Percentiles rank a stretch among this genome's conserved stretches.
Evolutionary conservation across 2,329 filamentous ascomycete genomes (phyloP).

Genomic region (Stromatinia cepivora): DNA sequence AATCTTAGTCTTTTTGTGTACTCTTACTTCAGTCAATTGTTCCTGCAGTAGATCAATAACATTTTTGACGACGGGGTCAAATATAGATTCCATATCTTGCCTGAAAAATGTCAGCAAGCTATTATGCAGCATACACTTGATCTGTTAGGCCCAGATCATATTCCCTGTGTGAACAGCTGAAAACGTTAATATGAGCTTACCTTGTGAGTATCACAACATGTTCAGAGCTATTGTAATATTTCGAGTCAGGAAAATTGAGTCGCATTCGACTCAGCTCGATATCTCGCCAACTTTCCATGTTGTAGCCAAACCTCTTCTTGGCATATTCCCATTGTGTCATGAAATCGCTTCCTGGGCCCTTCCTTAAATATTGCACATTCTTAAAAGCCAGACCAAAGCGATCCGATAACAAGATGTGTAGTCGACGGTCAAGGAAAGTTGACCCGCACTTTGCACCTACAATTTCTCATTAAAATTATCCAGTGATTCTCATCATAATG

Average conservation of each 20-base stretch:
- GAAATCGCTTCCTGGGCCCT: slow-evolving; percentile 31
- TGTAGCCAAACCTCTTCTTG: slow-evolving; percentile 29
- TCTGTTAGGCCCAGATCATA: background rate
- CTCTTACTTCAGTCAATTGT: slow-evolving; percentile 27
- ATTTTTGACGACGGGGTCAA: slow-evolving; percentile 32
- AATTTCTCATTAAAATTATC: background rate
- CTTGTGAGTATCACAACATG: slow-evolving; percentile 25
- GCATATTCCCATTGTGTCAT: slow-evolving; percentile 29
- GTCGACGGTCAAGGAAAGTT: slow-evolving; percentile 34
- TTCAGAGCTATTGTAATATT: slow-evolving; percentile 27
- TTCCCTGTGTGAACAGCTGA: too few relatives aligned
- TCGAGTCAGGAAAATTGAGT: slow-evolving; percentile 27
- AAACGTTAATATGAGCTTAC: slow-evolving; percentile 22
- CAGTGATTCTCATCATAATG: too few relatives aligned
- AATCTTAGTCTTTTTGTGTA: slow-evolving; percentile 25
- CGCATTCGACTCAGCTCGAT: slow-evolving; percentile 26
- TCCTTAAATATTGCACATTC: slow-evolving; percentile 24
- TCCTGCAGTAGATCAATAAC: slow-evolving; percentile 29
- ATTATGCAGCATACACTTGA: too few relatives aligned
- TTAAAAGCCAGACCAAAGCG: slow-evolving; percentile 32
- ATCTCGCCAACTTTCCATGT: slow-evolving; percentile 15
- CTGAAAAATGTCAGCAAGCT: slow-evolving; percentile 18
- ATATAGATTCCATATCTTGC: slow-evolving; percentile 31
- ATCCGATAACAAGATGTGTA: slow-evolving; percentile 29
- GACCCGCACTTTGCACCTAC: slow-evolving; percentile 35